Base-by-base conservation (phyloP, 2,329 filamentous ascomycete genomes). In the Periconia sp. region DNA sequence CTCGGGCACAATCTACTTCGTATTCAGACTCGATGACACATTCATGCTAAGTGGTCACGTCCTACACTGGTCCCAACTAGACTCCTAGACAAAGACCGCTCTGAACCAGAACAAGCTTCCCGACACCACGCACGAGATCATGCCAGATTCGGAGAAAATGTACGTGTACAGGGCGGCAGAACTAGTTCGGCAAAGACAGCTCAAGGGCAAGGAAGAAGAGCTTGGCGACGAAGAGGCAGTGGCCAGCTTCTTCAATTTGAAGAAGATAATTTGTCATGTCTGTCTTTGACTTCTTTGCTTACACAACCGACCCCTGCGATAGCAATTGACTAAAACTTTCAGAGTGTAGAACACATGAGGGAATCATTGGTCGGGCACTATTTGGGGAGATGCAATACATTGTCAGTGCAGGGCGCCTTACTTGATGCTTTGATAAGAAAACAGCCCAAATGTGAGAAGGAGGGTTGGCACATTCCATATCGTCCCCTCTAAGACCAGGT, bases 1-100 rank as follows among this genome's bases (percentile, higher is more conserved):
- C 22, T 37, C 37, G 15, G 47, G 50, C 43, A 54, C 43, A 13
- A 46, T 50, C 23, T 35, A 54, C 22, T 54, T 54, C 24, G 50
- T 54, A 8, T 54, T 50, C 22, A 36, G 47, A 36, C 40, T 42
- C n/a, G 38, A 32, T 11, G 19, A 50, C 18, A 54, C 40, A 34
- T 35, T 54, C 9, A 19, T 54, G n/a, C 19, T 50, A 15, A 47
- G 50, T 10, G 43, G 50, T 17, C 38, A 54, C 24, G 32, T 54
- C 30, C 26, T 54, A 26, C 34, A 38, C 19, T 54, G 44, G 50
- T 54, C 34, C 23, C 37, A 40, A 33, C 33, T 53, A 19, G 40
- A 42, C 24, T 47, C 40, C 12, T 53, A 33, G 43, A 45, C 50
- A n/a, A 30, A 36, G 28, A 46, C 48, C 23, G 29, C 50, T 30